Percentiles rank a stretch among this genome's conserved stretches.
Evolutionary conservation across 345 rosid genomes (phyloP).

Genomic region (Eucalyptus pumila): DNA sequence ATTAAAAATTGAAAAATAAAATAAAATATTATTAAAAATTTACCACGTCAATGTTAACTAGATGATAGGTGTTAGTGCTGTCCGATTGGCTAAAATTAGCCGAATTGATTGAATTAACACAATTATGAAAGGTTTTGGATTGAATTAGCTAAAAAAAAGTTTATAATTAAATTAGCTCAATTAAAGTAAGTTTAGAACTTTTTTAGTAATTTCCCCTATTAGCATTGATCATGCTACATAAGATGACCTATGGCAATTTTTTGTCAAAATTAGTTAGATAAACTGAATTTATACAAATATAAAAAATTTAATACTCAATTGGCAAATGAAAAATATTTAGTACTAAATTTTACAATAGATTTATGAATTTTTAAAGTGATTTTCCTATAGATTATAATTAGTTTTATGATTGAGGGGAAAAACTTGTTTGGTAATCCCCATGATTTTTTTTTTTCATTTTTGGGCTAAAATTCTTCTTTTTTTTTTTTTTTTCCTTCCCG

Average conservation of each 20-base stretch:
- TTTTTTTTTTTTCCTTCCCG: too few species aligned
- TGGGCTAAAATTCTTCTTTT: background rate
- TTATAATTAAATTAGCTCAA: too few species aligned
- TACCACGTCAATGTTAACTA: fast-evolving
- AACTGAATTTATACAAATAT: fast-evolving
- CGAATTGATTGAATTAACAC: fast-evolving
- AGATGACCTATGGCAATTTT: fast-evolving
- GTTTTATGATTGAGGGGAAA: background rate
- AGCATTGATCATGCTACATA: too few species aligned
- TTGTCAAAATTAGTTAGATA: too few species aligned
- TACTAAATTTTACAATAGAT: fast-evolving
- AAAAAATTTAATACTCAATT: too few species aligned
- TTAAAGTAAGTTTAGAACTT: fast-evolving
- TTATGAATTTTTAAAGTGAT: too few species aligned
- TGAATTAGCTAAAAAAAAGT: too few species aligned
- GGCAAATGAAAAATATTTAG: too few species aligned
- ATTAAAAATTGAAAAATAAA: too few species aligned
- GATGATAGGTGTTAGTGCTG: fast-evolving
- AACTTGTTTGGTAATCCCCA: background rate
- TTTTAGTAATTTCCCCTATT: fast-evolving
- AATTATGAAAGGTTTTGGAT: fast-evolving
- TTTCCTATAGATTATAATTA: too few species aligned
- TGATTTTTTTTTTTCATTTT: background rate
- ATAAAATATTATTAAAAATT: too few species aligned
- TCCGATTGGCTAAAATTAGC: fast-evolving